Evolutionary conservation across 2,329 filamentous ascomycete genomes (phyloP).

Genomic region (Aspergillus eucalypticola): DNA sequence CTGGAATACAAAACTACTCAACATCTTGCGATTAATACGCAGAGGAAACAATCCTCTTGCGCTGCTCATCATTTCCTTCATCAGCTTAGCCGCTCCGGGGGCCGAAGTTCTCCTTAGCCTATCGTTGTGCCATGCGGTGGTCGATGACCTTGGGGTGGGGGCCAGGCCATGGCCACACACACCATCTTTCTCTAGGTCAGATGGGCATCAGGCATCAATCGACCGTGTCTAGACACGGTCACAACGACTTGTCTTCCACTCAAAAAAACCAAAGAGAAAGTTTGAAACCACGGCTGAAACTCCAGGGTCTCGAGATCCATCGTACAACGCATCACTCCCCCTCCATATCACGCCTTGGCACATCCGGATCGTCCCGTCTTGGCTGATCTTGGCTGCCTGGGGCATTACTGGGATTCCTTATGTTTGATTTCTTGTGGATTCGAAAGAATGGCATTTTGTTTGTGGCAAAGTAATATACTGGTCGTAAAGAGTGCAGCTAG

Average conservation of each 20-base stretch:
- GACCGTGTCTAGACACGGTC: not conserved
- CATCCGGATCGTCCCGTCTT: constrained; percentile 25
- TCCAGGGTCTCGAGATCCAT: not conserved
- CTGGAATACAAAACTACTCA: no score
- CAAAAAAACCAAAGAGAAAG: not conserved
- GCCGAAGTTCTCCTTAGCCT: not conserved
- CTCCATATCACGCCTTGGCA: not conserved
- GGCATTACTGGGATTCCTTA: not conserved
- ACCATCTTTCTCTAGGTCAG: no score
- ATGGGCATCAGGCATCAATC: not conserved
- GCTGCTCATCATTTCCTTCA: not conserved
- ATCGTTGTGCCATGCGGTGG: not conserved
- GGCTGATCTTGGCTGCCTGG: constrained; percentile 19
- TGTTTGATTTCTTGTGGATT: no score
- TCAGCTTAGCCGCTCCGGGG: not conserved
- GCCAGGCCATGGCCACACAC: no score
- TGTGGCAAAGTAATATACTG: not conserved
- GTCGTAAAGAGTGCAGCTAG: not conserved
- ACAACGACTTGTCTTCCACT: not conserved
- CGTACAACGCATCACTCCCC: not conserved
- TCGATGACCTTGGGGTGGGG: not conserved
- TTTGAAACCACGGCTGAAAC: not conserved
- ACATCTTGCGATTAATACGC: no score
- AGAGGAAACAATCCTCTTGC: no score
- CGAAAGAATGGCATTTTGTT: not conserved